These are phyloP conservation scores for Cupressus sempervirens DNA, from an alignment of 75 land plant genomes.

Conservation along the genomic window DNA sequence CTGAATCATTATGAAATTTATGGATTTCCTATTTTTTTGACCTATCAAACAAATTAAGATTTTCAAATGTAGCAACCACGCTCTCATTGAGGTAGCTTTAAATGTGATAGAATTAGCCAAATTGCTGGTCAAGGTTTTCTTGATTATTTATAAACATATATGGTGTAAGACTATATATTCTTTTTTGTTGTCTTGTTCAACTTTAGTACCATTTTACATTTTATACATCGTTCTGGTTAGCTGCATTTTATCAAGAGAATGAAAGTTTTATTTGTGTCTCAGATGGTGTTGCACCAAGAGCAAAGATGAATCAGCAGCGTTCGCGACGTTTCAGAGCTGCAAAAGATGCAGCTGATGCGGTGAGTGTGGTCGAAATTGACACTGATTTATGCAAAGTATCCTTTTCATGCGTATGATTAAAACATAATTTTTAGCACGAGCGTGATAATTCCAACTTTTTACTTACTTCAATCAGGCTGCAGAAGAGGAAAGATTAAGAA, in stretches of 20 bases:
- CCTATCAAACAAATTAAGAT: too few relatives aligned
- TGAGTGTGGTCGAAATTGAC: slow-evolving; percentile 17
- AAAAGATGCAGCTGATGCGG: slow-evolving; percentile 81
- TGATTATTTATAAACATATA: background rate
- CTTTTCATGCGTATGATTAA: background rate
- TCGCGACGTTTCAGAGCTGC: slow-evolving; percentile 87
- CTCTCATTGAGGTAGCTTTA: background rate
- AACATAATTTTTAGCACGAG: background rate
- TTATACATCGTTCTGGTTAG: background rate
- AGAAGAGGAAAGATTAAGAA: slow-evolving; percentile 73
- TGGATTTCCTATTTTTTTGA: too few relatives aligned
- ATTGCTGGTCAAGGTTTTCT: background rate
- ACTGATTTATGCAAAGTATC: background rate
- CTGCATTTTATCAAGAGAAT: background rate
- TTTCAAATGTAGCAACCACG: too few relatives aligned
- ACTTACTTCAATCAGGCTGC: slow-evolving; percentile 43
- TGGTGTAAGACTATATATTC: background rate
- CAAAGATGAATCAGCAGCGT: slow-evolving; percentile 95
- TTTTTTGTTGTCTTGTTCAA: background rate
- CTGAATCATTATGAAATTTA: too few relatives aligned
- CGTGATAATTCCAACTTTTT: background rate
- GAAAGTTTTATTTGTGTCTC: slow-evolving; percentile 5
- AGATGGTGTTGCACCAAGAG: slow-evolving; percentile 98
- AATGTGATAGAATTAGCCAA: background rate
- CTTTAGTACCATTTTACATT: background rate